A percentile compares a stretch with the other conserved stretches of the same genome.
Conservation (phyloP, 2,329 filamentous ascomycete species). For the Alternaria panax region DNA sequence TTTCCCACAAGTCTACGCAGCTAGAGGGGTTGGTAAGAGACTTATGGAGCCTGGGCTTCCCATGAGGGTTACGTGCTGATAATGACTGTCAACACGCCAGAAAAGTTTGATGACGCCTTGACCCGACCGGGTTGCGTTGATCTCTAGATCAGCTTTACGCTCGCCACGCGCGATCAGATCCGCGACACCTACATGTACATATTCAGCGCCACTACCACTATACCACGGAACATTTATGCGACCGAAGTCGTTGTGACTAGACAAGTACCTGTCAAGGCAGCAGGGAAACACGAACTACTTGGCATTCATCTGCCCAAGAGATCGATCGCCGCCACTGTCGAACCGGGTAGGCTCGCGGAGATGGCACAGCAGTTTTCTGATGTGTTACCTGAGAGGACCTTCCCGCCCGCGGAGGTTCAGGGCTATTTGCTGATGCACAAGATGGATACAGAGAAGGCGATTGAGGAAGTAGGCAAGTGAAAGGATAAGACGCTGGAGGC, state of each 20-base stretch:
- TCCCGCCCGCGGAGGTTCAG: constrained; percentile 63
- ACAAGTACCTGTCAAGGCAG: neutral
- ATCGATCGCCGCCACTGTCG: constrained; percentile 9
- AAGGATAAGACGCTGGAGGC: constrained; percentile 43
- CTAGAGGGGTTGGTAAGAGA: neutral
- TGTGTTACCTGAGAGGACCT: constrained; percentile 55
- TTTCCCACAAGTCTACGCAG: neutral
- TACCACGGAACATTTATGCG: neutral
- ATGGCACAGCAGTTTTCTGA: constrained; percentile 57
- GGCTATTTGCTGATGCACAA: constrained; percentile 61
- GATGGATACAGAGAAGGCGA: constrained; percentile 56
- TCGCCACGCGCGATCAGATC: constrained; percentile 52
- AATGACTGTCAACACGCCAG: constrained; percentile 82
- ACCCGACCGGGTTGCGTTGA: constrained; percentile 77
- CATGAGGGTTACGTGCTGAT: constrained; percentile 81
- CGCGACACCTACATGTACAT: constrained; percentile 54
- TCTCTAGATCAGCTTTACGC: constrained; percentile 67
- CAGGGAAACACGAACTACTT: constrained; percentile 19
- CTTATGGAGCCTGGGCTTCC: no score
- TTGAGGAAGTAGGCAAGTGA: constrained; percentile 56
- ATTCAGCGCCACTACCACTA: constrained; percentile 27
- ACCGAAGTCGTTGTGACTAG: neutral
- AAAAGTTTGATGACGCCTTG: constrained; percentile 75
- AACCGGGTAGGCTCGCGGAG: constrained; percentile 16
- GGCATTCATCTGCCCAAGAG: constrained; percentile 12